Evolutionary conservation across 805 yeast species (phyloP), one percentile per base, ranked within the genome.

Genomic region (Starmerella apicola): DNA sequence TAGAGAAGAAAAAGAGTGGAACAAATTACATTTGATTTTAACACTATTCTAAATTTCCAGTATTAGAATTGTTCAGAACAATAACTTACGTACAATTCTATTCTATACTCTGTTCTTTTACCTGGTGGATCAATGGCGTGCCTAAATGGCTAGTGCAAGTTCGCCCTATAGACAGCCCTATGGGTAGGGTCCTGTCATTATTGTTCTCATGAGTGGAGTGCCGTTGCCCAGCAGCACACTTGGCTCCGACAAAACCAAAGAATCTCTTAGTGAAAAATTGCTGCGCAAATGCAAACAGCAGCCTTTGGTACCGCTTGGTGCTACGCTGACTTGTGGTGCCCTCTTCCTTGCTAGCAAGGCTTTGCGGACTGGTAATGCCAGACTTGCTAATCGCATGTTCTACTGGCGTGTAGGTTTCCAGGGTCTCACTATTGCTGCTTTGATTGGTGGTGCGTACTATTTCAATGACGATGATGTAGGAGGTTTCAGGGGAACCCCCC

Each of bases 331-430:
- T 3, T 71, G 81, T 7, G 81, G 77, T 3, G 95, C 95, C 0
- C 82, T 86, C 24, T 62, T 71, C 0, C 63, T 85, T 48, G 93
- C 95, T 3, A 85, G 84, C 3, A 70, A 72, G 48, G 81, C 86
- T 19, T 66, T 85, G 45, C 70, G 78, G 51, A 64, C 66, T 23
- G 94, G 95, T 20, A 75, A 83, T 50, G 71, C 76, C 45, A 64
- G 66, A 32, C 74, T 74, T 39, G 93, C 95, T 0, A 94, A 86
- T 61, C 71, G 72, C 36, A 85, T 82, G 74, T 86, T 83, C 66
- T 70, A 88, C 51, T 82, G 84, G 74, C 78, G 96, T 67, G 88
- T 86, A 34, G 91, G 73, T 0, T 68, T 84, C 51, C 96, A 86
- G 61, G 83, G 81, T 3, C 72, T 79, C 42, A 86, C 96, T 0